Conservation (phyloP, 2,329 filamentous ascomycete genomes). For the Talaromyces sp. region DNA sequence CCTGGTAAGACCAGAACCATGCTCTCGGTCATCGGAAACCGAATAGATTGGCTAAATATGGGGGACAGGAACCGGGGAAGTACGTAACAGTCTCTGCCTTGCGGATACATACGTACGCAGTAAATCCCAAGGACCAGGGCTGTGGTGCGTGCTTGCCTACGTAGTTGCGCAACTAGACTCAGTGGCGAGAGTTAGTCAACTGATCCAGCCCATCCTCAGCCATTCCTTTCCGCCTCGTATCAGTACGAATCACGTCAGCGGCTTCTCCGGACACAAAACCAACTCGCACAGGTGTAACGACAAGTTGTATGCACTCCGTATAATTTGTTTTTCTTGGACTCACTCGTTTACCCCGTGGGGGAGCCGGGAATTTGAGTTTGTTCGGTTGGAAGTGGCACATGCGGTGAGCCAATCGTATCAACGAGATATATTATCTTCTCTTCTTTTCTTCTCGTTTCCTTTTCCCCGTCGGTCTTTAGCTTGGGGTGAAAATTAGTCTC, state of each 20-base stretch:
- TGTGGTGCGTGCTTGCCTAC: too few species aligned
- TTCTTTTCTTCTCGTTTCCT: background rate
- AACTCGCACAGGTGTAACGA: background rate
- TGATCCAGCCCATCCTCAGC: background rate
- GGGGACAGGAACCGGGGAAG: background rate
- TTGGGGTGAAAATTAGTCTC: background rate
- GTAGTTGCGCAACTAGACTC: background rate
- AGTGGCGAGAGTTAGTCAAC: background rate
- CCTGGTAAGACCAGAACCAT: background rate
- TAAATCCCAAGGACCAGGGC: too few species aligned
- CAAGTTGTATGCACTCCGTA: background rate
- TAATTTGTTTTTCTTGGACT: constrained; percentile 1
- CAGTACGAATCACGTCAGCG: background rate
- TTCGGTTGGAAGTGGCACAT: background rate
- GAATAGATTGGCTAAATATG: background rate
- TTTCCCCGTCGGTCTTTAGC: background rate
- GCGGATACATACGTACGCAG: background rate
- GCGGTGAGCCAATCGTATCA: background rate
- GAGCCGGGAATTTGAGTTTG: constrained; percentile 1
- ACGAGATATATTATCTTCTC: background rate
- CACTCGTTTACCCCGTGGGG: constrained; percentile 1
- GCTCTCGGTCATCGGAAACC: too few species aligned
- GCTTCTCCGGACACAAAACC: background rate
- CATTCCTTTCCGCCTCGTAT: background rate
- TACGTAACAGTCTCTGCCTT: background rate